A percentile compares a stretch with the other conserved stretches of the same genome.
These are phyloP conservation scores for Populus hybrid DNA, from an alignment of 441 rosid genomes.

Conservation along the genomic window DNA sequence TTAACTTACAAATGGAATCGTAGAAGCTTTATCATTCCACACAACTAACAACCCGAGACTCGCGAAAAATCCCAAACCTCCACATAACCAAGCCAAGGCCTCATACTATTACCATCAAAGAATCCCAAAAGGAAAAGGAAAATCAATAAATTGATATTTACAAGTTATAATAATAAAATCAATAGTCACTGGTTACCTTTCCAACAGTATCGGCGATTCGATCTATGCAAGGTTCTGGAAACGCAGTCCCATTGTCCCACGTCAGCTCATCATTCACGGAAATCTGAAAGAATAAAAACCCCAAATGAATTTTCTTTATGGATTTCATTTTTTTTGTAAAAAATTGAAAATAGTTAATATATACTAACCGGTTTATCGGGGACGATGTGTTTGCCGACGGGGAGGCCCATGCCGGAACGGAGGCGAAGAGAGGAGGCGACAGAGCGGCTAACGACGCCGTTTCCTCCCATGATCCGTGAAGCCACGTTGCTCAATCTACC, in stretches of 20 bases:
- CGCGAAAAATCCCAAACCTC: constrained; percentile 83
- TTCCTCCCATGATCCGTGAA: constrained; percentile 75
- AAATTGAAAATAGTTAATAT: not conserved
- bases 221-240: constrained; percentile 93
- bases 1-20: constrained; percentile 71
- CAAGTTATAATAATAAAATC: not conserved
- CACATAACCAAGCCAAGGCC: constrained; percentile 95
- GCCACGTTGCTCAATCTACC: constrained; percentile 72
- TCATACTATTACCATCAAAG: constrained; percentile 51
- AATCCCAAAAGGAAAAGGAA: not conserved
- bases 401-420: constrained; percentile 94
- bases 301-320: not conserved
- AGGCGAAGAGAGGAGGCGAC: constrained; percentile 69
- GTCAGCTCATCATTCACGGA: constrained; percentile 80
- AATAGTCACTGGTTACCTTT: constrained; percentile 41
- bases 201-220: constrained; percentile 97
- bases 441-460: constrained; percentile 69
- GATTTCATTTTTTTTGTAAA: not conserved
- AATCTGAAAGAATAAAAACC: constrained; percentile 35
- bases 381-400: constrained; percentile 90
- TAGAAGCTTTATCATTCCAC: constrained; percentile 91
- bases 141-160: not conserved
- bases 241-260: constrained; percentile 93
- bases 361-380: constrained; percentile 80
- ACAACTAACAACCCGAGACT: constrained; percentile 61